Evolutionary conservation across 2,329 filamentous ascomycete species (phyloP), one percentile per base, ranked within the genome.

Genomic region (Ophiostoma sp.): DNA sequence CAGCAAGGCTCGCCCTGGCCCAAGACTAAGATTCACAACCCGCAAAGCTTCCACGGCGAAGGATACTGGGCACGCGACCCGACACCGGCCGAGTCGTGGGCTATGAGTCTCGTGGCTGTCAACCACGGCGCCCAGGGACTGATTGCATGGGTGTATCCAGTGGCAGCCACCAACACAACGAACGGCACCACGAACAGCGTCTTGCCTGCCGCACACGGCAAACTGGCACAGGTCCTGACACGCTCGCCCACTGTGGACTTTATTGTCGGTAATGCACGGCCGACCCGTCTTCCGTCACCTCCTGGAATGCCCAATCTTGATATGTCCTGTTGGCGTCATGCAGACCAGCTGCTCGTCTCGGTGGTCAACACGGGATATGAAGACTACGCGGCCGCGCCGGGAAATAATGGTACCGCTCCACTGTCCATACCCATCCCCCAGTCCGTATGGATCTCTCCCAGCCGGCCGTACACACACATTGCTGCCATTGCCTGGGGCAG

Each of bases 11-110:
- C 80, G 5, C 61, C 61, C 7, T 84, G 82, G 83, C 82, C 81
- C 31, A 83, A 83, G 74, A 83, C 82, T 5, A 83, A 84, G 73
- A 79, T 82, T 69, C 81, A 84, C 75, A 84, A 83, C 69, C 84
- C 84, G 55, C 85, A 87, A 79, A 82, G 81, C 72, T 86, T 87
- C 78, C 80, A 83, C 72, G 84, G 84, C 61, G 82, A 86, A 77
- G 81, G 80, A 22, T 86, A 86, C 78, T 86, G 85, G 84, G 69
- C 77, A n/a, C 80, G 85, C 12, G 82, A 85, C 73, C 85, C 85
- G 9, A 84, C 82, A 0, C 75, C 79, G 2, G 81, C 78, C 12
- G 85, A 87, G 78, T 80, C 80, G 36, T 81, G 82, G 72, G 85
- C 79, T 25, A 87, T 86, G 84, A 82, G 81, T 70, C 77, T 82